Evolutionary conservation across 768 basidiomycete species (phyloP), one percentile per base, ranked within the genome.

Genomic region (Pholiota molesta): DNA sequence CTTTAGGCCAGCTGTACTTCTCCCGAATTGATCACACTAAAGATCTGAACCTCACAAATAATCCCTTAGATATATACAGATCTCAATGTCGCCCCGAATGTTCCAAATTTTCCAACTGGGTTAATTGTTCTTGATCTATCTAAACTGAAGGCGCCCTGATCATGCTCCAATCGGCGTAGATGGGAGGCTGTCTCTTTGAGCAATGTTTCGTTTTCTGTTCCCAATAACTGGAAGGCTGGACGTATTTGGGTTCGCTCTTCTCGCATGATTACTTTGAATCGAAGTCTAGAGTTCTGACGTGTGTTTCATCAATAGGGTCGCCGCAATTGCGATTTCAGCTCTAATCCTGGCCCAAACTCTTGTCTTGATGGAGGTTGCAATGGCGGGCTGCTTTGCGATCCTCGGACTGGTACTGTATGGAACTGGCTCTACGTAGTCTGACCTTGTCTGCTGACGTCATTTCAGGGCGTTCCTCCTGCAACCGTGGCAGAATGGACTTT

Each of bases 401-500:
- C 77, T 11, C 67, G 69, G 40, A 81, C 79, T 33, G 87, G 84
- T 49, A 86, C 86, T 16, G 81, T 81, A 66, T 61, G 76, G 64
- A 7, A 21, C 16, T 47, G n/a, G 11, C 14, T 19, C 23, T 35
- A 33, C 23, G 31, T 57, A 33, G 17, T 52, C 39, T 26, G 14
- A 28, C 47, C n/a, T 23, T 45, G 10, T 44, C 14, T 40, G 51
- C 52, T 62, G 51, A 44, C 33, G 33, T 53, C 39, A 26, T 35
- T 3, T 10, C 17, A 80, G 79, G 87, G 86, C 54, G 81, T 86
- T n/a, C 88, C 89, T 33, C 90, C 90, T 45, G 89, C 85, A 11
- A 81, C 83, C 4, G 75, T 91, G 39, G 90, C 89, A 1, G 88
- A 91, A 66, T 90, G 83, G 75, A 89, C 86, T n/a, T 72, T 90